Evolutionary conservation across 805 yeast genomes (phyloP).

Genomic region (Clavispora carvajalis): DNA sequence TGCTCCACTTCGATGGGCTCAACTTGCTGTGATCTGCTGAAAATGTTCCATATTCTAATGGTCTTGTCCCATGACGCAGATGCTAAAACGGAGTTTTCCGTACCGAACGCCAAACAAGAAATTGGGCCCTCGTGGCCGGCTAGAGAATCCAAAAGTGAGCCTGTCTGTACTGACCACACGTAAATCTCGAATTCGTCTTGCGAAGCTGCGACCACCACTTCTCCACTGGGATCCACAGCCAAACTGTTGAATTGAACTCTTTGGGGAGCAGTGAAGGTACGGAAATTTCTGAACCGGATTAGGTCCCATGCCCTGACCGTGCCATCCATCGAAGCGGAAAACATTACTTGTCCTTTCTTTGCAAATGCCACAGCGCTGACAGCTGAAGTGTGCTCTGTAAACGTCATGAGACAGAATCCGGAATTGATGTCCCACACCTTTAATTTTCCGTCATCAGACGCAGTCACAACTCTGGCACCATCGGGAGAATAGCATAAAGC

Average conservation of each 20-base stretch:
- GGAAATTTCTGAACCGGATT: slow-evolving; percentile 84
- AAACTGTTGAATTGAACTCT: slow-evolving; percentile 81
- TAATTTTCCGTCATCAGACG: slow-evolving; percentile 93
- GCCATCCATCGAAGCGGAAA: slow-evolving; percentile 90
- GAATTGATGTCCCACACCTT: slow-evolving; percentile 93
- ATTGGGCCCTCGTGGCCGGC: slow-evolving; percentile 97
- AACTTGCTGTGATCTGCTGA: slow-evolving; percentile 77
- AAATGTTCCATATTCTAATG: slow-evolving; percentile 86
- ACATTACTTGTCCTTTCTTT: slow-evolving; percentile 82
- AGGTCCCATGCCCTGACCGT: slow-evolving; percentile 97
- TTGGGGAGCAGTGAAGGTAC: slow-evolving; percentile 89
- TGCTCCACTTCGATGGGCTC: slow-evolving; percentile 85
- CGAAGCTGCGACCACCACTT: slow-evolving; percentile 92
- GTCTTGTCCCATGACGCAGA: slow-evolving; percentile 97
- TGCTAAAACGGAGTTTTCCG: slow-evolving; percentile 70
- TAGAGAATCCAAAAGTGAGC: slow-evolving; percentile 80
- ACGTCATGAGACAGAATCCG: slow-evolving; percentile 90
- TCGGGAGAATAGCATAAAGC: slow-evolving; percentile 87
- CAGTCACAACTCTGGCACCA: slow-evolving; percentile 88
- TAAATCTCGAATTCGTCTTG: slow-evolving; percentile 84
- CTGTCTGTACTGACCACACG: slow-evolving; percentile 96
- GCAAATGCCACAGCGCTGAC: slow-evolving; percentile 88
- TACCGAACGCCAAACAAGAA: slow-evolving; percentile 79
- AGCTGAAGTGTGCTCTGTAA: slow-evolving; percentile 83
- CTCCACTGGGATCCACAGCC: slow-evolving; percentile 97